phyloP scores from a whole-genome alignment of 495 filamentous ascomycete species.

The Achaetomiella virescens region DNA sequence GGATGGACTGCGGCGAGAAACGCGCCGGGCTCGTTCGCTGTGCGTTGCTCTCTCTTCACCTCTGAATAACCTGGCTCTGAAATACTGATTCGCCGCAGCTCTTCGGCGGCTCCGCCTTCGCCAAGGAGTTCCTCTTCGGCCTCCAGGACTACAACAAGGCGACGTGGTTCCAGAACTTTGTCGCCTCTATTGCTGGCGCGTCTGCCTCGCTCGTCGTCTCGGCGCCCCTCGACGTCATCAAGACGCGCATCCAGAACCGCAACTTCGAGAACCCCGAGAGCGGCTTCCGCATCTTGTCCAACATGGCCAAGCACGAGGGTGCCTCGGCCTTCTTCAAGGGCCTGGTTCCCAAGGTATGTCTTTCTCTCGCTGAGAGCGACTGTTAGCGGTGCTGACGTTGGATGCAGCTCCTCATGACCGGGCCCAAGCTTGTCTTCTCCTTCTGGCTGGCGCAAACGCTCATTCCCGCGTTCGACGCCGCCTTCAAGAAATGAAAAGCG shows the following conservation, averaged over 20 bases:
- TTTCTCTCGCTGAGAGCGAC: too few species aligned
- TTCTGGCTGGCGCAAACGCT: constrained; percentile 98
- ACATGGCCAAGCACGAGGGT: constrained; percentile 89
- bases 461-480: constrained; percentile 56
- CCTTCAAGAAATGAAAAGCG: constrained; percentile 12
- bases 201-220: constrained; percentile 89
- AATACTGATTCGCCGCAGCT: constrained; percentile 49
- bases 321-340: constrained; percentile 92
- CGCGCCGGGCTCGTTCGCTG: constrained; percentile 92
- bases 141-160: constrained; percentile 91
- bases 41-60: constrained; percentile 43
- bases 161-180: constrained; percentile 93
- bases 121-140: constrained; percentile 89
- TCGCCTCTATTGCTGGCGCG: constrained; percentile 90
- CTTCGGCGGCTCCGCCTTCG: constrained; percentile 96
- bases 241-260: constrained; percentile 97
- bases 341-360: constrained; percentile 71
- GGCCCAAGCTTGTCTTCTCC: constrained; percentile 96
- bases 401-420: constrained; percentile 84
- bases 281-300: constrained; percentile 78
- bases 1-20: constrained; percentile 97
- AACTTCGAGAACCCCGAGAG: constrained; percentile 98
- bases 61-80: background rate
- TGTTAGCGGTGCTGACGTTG: background rate
- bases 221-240: constrained; percentile 95